These are phyloP conservation scores for Sicyos baderoa DNA, from an alignment of 306 rosid species.

Conservation along the genomic window DNA sequence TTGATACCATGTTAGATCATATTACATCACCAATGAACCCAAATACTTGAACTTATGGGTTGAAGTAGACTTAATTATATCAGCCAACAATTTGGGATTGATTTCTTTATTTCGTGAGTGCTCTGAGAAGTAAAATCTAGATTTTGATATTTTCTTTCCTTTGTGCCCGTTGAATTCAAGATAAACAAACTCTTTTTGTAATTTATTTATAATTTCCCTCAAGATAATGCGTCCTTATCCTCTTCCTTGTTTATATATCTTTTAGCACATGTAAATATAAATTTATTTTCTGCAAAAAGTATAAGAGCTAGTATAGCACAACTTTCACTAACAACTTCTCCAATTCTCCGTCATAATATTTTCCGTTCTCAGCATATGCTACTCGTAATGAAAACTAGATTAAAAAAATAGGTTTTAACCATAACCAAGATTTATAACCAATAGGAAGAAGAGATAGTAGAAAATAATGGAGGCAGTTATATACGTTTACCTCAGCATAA, in stretches of 20 bases:
- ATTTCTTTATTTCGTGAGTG: neutral
- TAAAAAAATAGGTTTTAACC: neutral
- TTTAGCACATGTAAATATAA: neutral
- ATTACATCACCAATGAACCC: too few relatives aligned
- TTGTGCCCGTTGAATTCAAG: neutral
- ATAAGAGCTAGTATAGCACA: neutral
- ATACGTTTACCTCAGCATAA: neutral
- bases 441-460: neutral
- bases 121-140: neutral
- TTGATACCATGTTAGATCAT: too few relatives aligned
- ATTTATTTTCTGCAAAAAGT: neutral
- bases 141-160: neutral
- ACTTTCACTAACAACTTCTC: neutral
- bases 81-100: neutral
- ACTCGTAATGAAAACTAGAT: neutral
- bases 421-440: neutral
- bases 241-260: neutral
- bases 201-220: neutral
- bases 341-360: neutral
- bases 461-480: neutral
- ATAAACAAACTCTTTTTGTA: neutral
- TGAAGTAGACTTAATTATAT: too few relatives aligned
- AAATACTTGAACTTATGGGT: too few relatives aligned
- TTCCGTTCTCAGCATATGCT: neutral
- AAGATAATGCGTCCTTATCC: neutral